phyloP scores from a whole-genome alignment of 1,139 yeast species.

The Candida gigantensis region DNA sequence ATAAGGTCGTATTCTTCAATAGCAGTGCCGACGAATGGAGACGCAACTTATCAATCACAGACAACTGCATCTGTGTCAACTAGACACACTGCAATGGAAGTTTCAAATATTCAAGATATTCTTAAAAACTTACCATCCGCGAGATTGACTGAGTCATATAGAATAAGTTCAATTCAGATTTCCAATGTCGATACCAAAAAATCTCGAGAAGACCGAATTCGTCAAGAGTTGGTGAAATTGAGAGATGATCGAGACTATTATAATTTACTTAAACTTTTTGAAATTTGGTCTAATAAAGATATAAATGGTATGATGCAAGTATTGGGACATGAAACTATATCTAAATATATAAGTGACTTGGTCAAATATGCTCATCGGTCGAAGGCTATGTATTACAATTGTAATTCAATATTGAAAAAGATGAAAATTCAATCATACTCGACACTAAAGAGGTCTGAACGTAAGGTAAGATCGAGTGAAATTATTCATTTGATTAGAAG shows the following conservation, averaged over 20 bases:
- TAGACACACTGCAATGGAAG: not conserved
- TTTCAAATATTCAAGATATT: conserved; percentile 5
- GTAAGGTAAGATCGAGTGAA: not conserved
- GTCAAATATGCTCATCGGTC: conserved; percentile 4
- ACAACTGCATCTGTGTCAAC: not conserved
- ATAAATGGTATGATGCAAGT: conserved; percentile 25
- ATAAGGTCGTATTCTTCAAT: conserved; percentile 8
- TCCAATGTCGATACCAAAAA: not conserved
- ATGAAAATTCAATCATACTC: not conserved
- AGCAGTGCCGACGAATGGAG: conserved; percentile 9
- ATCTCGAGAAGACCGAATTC: conserved; percentile 9
- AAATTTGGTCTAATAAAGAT: conserved; percentile 22
- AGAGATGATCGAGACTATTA: conserved; percentile 9
- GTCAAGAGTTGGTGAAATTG: conserved; percentile 11
- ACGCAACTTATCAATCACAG: conserved; percentile 2
- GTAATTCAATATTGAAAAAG: conserved; percentile 11
- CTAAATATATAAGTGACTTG: conserved; percentile 12
- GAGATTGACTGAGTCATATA: conserved; percentile 11
- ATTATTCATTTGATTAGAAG: conserved; percentile 25
- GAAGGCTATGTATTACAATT: conserved; percentile 5
- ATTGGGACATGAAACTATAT: conserved; percentile 26
- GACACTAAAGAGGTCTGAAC: not conserved
- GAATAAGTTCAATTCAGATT: conserved; percentile 5
- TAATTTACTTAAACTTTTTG: conserved; percentile 11
- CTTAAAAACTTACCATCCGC: conserved; percentile 12